phyloP scores from a whole-genome alignment of 1,139 yeast genomes.

The Kodamaea sp. region DNA sequence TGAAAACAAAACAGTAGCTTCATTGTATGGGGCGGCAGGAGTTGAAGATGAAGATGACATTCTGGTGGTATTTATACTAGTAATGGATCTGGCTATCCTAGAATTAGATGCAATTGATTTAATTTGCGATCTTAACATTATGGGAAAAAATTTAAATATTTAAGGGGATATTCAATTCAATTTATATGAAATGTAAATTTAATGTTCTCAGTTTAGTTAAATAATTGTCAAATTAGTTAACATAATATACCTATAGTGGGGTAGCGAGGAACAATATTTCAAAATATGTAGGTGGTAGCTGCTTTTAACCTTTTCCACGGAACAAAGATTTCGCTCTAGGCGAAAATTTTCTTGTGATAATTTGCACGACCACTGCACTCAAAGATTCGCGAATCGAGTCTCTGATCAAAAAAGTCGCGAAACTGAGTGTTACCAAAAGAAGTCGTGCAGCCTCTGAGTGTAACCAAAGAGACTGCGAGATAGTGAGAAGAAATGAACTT shows the following conservation, averaged over 20 bases:
- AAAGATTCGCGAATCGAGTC: too few relatives aligned
- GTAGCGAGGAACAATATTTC: constrained; percentile 3
- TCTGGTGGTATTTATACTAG: constrained; percentile 11
- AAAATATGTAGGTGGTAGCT: neutral
- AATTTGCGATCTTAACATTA: constrained; percentile 10
- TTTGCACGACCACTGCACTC: constrained; percentile 10
- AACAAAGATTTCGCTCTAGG: neutral
- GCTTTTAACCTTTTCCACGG: constrained; percentile 4
- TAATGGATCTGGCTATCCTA: constrained; percentile 1
- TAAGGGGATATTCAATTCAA: constrained; percentile 1
- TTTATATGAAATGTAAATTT: too few relatives aligned
- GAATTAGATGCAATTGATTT: constrained; percentile 3
- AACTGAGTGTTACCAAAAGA: too few relatives aligned
- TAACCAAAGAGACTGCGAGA: too few relatives aligned
- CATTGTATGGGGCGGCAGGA: constrained; percentile 27
- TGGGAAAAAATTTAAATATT: constrained; percentile 1
- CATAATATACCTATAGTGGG: neutral
- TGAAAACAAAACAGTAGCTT: constrained; percentile 56
- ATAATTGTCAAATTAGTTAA: constrained; percentile 1
- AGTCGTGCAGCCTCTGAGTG: too few relatives aligned
- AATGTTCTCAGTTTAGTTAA: neutral
- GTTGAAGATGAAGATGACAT: constrained; percentile 17
- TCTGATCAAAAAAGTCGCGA: too few relatives aligned
- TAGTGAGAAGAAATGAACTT: too few relatives aligned
- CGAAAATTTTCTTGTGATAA: constrained; percentile 9